Base-by-base conservation (phyloP, 768 basidiomycete species). In the Boletus fagicola region DNA sequence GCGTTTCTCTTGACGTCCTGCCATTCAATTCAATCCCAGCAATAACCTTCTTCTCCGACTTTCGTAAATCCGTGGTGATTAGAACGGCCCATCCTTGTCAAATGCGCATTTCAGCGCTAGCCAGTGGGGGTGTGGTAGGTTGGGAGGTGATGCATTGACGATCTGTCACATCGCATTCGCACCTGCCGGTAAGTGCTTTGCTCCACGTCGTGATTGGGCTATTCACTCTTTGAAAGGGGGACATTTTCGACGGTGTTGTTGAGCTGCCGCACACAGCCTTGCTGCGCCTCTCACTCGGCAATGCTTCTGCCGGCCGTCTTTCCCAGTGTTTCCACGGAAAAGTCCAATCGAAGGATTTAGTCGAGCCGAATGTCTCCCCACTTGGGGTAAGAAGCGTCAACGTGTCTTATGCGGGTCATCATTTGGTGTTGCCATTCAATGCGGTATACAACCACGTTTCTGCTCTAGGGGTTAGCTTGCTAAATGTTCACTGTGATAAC, bases 241-340 rank as follows among this genome's bases (percentile, higher is more conserved):
- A 8, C 3, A 16, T 33, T 13, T 12, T 47, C 2, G 35, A n/a
- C 18, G 5, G 28, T 15, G 16, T 10, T 3, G 26, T 10, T 39
- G n/a, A 13, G 35, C 31, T 30, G 6, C 10, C 3, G 18, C n/a
- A 51, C 53, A 64, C 50, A 48, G 62, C 62, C 54, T 54, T 61
- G 46, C 63, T 43, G 51, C 51, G 49, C 51, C 47, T 39, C 33
- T 18, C 26, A 33, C 47, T 30, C 28, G 43, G 24, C 13, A 39
- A 50, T 26, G 22, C 9, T 13, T 11, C 10, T 7, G 26, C 16
- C 26, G 18, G 26, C 9, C 1, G 26, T 30, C 15, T 30, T 49
- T 28, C 35, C 38, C 31, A 44, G 15, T 4, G 8, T 52, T 63
- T 53, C 48, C 62, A 52, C 46, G 38, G 49, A 45, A 39, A 43